These are phyloP conservation scores for Lupinus albus DNA, from an alignment of 306 rosid genomes.

Conservation along the genomic window DNA sequence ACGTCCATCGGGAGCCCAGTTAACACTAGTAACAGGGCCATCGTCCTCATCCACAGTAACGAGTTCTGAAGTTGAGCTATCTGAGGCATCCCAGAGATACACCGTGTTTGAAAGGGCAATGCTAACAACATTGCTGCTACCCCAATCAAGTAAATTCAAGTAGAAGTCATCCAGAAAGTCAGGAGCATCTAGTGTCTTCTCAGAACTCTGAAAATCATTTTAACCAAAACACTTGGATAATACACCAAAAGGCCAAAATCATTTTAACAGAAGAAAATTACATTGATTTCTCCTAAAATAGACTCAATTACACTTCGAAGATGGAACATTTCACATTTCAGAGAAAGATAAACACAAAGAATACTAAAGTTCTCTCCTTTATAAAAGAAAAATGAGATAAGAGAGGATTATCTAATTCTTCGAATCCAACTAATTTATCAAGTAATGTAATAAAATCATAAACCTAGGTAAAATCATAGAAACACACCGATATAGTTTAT, in stretches of 20 bases:
- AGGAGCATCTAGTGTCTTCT: slow-evolving; percentile 83
- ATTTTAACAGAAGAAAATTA: too few species aligned
- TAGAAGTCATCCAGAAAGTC: slow-evolving; percentile 72
- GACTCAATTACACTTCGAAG: too few species aligned
- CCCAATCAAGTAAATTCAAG: slow-evolving; percentile 79
- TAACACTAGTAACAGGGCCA: slow-evolving; percentile 73
- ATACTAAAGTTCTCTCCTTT: too few species aligned
- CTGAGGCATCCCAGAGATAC: slow-evolving; percentile 69
- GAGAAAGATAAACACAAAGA: too few species aligned
- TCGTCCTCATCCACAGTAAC: slow-evolving; percentile 64
- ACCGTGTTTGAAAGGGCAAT: slow-evolving; percentile 68
- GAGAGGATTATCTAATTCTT: too few species aligned
- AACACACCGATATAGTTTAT: too few species aligned
- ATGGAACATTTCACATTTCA: too few species aligned
- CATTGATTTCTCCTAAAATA: too few species aligned
- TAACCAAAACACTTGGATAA: slow-evolving; percentile 9
- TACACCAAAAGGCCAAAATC: background rate
- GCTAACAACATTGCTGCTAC: slow-evolving; percentile 59
- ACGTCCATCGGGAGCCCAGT: slow-evolving; percentile 84
- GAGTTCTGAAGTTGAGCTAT: slow-evolving; percentile 66
- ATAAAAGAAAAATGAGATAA: too few species aligned
- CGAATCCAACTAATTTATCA: too few species aligned
- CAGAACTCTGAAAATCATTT: slow-evolving; percentile 58
- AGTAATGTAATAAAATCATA: too few species aligned
- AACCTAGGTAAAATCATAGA: too few species aligned